Base-by-base conservation (phyloP, 2,329 filamentous ascomycete genomes). In the Spiromastix sp. region DNA sequence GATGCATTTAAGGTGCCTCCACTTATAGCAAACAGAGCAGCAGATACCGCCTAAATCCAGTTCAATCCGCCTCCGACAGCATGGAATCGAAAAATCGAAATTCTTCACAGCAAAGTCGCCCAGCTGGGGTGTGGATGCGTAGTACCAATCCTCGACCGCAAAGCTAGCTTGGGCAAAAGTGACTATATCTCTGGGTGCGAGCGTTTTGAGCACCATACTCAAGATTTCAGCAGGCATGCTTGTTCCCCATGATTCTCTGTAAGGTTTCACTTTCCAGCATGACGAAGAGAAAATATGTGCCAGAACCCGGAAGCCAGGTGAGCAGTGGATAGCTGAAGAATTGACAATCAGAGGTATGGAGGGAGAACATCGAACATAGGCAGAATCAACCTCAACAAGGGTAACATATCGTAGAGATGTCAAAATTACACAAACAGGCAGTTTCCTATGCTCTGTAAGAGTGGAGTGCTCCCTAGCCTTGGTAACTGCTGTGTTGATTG, bases 121-220 rank as follows among this genome's bases (percentile, higher is more conserved):
- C 16, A 53, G 29, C 34, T 50, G 48, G 13, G 44, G 35, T 26
- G 43, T 46, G 30, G 40, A 30, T 29, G 52, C 54, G 32, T 33
- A 25, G 30, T 51, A 52, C 30, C 39, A 26, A 42, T 36, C 19
- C 32, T 46, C 2, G 22, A 38, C 30, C 27, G 28, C 30, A 29
- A 48, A 46, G 15, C 47, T 53, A 34, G 46, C 43, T 32, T 49
- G 41, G 10, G 43, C 32, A 36, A 55, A 41, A 36, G 48, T 26
- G 15, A 50, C 37, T 5, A 37, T 24, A 39, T 51, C 49, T 17
- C 42, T 39, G 22, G 15, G 47, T 36, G 8, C 42, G 37, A 30
- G 44, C 8, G 12, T 36, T 30, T 32, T 11, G 35, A 39, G 34
- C 12, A 51, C 16, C 9, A 49, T 39, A 36, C 39, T 20, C 20